Conservation (phyloP, 805 yeast genomes). For the Lachancea sp. region DNA sequence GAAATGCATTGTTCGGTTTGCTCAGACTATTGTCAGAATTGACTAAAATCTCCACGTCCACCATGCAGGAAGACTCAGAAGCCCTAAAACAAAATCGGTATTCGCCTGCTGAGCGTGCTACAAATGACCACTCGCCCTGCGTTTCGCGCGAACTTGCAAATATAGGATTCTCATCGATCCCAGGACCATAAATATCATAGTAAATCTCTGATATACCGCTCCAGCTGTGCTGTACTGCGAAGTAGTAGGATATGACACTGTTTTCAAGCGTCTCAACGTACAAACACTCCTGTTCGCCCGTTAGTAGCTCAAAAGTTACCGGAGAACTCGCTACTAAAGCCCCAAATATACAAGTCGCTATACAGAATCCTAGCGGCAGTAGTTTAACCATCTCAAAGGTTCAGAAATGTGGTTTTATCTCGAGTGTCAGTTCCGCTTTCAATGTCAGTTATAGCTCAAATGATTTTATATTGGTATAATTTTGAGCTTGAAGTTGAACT, state of each 20-base stretch:
- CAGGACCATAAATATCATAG: conserved; percentile 33
- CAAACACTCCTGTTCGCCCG: conserved; percentile 23
- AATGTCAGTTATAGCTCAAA: background rate
- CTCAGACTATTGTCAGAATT: conserved; percentile 35
- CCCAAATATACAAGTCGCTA: background rate
- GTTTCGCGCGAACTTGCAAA: conserved; percentile 54
- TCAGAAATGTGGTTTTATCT: background rate
- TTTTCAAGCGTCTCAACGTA: conserved; percentile 44
- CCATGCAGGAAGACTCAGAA: conserved; percentile 76
- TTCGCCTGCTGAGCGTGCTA: conserved; percentile 64
- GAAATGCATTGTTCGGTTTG: too few relatives aligned
- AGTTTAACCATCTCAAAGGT: background rate
- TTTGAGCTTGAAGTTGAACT: background rate
- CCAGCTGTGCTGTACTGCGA: conserved; percentile 27
- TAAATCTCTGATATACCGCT: conserved; percentile 17
- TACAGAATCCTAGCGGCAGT: too few relatives aligned
- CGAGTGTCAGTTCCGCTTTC: background rate
- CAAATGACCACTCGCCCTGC: conserved; percentile 74
- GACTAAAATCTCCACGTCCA: conserved; percentile 67
- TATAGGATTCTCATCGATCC: conserved; percentile 30
- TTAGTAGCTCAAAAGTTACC: conserved; percentile 24
- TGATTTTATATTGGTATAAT: background rate
- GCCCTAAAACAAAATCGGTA: conserved; percentile 85
- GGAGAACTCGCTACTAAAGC: conserved; percentile 13
- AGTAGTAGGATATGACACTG: conserved; percentile 40